phyloP scores from a whole-genome alignment of 257 asterid genomes.

The Coffea eugenioides region DNA sequence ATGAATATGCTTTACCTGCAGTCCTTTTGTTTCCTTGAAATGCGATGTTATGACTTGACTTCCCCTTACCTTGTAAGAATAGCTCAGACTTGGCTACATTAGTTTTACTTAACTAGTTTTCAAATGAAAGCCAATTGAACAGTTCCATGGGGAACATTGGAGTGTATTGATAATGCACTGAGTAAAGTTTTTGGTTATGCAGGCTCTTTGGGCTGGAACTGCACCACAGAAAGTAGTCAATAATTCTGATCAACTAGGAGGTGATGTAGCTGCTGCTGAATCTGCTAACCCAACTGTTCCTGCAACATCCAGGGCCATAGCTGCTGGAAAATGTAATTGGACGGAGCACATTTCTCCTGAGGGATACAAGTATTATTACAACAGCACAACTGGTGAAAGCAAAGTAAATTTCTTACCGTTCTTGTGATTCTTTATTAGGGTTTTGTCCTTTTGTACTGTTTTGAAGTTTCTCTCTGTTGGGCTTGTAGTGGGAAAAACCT shows the following conservation, averaged over 20 bases:
- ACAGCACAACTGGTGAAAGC: slow-evolving; percentile 89
- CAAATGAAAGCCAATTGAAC: not conserved
- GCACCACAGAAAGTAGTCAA: slow-evolving; percentile 41
- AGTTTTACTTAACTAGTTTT: not conserved
- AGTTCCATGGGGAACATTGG: not conserved
- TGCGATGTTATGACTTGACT: not conserved
- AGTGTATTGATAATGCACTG: not conserved
- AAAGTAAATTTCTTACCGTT: slow-evolving; percentile 46
- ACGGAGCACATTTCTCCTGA: slow-evolving; percentile 93
- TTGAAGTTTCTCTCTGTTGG: slow-evolving; percentile 1
- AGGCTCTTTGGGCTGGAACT: slow-evolving; percentile 69
- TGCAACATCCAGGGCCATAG: slow-evolving; percentile 27
- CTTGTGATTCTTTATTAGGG: not conserved
- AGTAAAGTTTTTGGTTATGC: slow-evolving; percentile 11
- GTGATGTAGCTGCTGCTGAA: slow-evolving; percentile 41
- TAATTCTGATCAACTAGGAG: slow-evolving; percentile 37
- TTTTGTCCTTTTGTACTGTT: not conserved
- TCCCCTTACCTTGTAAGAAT: not conserved
- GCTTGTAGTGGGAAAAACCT: slow-evolving; percentile 90
- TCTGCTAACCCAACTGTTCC: slow-evolving; percentile 33
- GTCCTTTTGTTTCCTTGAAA: not conserved
- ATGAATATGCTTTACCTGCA: not conserved
- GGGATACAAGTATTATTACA: slow-evolving; percentile 89
- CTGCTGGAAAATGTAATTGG: slow-evolving; percentile 58
- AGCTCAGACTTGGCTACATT: not conserved